Conservation (phyloP, 805 yeast genomes). For the Komagataella ulmi region DNA sequence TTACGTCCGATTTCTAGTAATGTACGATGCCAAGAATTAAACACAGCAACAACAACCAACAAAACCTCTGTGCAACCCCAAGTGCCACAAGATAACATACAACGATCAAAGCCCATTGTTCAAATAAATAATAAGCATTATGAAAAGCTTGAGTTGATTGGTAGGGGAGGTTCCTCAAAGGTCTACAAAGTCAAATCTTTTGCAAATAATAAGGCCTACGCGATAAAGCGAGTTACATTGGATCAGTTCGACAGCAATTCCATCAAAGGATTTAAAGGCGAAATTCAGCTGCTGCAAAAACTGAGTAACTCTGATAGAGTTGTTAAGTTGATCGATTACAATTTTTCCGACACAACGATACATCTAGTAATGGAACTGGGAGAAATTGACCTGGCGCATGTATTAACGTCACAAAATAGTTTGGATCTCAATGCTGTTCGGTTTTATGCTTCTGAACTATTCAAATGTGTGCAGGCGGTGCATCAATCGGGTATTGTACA, state of each 20-base stretch:
- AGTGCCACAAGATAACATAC: not conserved
- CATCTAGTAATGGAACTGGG: constrained; percentile 90
- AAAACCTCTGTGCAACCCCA: not conserved
- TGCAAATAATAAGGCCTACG: constrained; percentile 43
- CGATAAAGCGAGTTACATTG: constrained; percentile 69
- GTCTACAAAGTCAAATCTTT: constrained; percentile 66
- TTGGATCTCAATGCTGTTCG: constrained; percentile 68
- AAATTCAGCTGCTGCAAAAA: constrained; percentile 59
- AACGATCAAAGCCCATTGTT: constrained; percentile 3
- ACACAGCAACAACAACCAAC: not conserved
- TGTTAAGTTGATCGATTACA: constrained; percentile 63
- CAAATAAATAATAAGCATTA: constrained; percentile 49
- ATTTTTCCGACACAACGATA: constrained; percentile 50
- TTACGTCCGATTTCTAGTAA: constrained; percentile 2
- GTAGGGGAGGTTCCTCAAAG: constrained; percentile 87
- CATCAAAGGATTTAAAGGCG: constrained; percentile 76
- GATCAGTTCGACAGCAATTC: constrained; percentile 72
- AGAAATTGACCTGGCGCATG: constrained; percentile 78
- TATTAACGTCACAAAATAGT: constrained; percentile 39
- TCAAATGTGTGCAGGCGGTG: constrained; percentile 78
- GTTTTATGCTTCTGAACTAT: constrained; percentile 64
- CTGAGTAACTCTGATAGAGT: constrained; percentile 56
- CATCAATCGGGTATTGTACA: constrained; percentile 72
- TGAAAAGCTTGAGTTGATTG: constrained; percentile 65
- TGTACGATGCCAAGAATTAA: constrained; percentile 3